Conservation (phyloP, 2,329 filamentous ascomycete species). For the Hymenoscyphus occultus region DNA sequence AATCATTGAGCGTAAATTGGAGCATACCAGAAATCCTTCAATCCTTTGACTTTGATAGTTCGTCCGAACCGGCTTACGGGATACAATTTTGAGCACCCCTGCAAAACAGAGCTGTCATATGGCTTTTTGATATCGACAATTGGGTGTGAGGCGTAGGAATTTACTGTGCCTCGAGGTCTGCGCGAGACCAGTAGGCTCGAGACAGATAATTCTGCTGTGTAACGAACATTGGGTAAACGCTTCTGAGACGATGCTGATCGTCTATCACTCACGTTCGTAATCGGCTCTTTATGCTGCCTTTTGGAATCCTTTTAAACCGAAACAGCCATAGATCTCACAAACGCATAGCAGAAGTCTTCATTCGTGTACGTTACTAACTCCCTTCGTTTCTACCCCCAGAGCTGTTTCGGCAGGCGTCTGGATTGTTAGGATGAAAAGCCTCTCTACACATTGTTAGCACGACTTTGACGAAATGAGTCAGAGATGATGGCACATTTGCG, state of each 20-base stretch:
- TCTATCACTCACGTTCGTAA: not conserved
- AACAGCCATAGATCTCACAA: not conserved
- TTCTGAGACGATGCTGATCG: not conserved
- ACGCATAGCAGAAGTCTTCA: not conserved
- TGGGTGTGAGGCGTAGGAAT: not conserved
- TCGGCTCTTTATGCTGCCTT: constrained; percentile 1
- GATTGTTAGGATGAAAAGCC: not conserved
- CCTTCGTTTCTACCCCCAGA: not conserved
- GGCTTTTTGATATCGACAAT: not conserved
- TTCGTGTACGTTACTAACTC: not conserved
- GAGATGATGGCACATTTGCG: not conserved
- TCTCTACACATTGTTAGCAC: not conserved
- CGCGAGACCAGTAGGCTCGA: not conserved
- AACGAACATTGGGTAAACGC: not conserved
- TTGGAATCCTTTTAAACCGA: not conserved
- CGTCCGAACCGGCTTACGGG: constrained; percentile 1
- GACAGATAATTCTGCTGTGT: not conserved
- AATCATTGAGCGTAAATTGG: not conserved
- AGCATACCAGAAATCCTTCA: constrained; percentile 4
- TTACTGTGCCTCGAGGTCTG: not conserved
- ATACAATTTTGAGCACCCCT: not conserved
- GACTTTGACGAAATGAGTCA: not conserved
- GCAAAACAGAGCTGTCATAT: constrained; percentile 3
- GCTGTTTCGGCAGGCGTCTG: not conserved
- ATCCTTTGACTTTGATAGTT: constrained; percentile 9